These are phyloP conservation scores for Daedalea quercina DNA, from an alignment of 768 basidiomycete species.

Conservation along the genomic window DNA sequence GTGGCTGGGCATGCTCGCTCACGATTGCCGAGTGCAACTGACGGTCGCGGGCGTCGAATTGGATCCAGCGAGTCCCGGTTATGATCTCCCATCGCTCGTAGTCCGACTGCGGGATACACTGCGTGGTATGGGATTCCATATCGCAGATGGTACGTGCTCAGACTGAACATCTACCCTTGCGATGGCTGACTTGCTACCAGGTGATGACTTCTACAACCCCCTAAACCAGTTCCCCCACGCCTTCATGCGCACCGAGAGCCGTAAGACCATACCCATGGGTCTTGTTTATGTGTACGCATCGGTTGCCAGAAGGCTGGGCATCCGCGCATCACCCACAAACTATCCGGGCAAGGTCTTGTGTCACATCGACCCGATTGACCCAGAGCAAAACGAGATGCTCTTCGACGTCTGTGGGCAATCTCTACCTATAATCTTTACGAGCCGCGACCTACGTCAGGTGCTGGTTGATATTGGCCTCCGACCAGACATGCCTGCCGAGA, in stretches of 20 bases:
- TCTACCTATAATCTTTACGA: slow-evolving; percentile 11
- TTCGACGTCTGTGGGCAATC: slow-evolving; percentile 35
- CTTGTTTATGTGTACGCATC: slow-evolving; percentile 53
- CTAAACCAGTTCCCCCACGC: slow-evolving; percentile 53
- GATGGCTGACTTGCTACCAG: slow-evolving; percentile 17
- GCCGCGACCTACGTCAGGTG: slow-evolving; percentile 7
- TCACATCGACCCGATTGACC: slow-evolving; percentile 35
- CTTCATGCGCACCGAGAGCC: slow-evolving; percentile 38
- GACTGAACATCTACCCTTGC: not conserved
- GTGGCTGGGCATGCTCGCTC: slow-evolving; percentile 33
- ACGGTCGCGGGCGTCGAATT: slow-evolving; percentile 20
- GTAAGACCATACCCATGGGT: slow-evolving; percentile 50
- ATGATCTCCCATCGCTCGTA: slow-evolving; percentile 30
- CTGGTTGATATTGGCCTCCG: slow-evolving; percentile 10
- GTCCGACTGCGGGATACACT: slow-evolving; percentile 45
- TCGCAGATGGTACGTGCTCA: slow-evolving; percentile 32
- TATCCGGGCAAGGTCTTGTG: slow-evolving; percentile 52
- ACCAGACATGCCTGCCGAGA: slow-evolving; percentile 1
- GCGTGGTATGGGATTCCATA: slow-evolving; percentile 38
- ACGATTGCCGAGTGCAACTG: slow-evolving; percentile 35
- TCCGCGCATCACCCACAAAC: slow-evolving; percentile 46
- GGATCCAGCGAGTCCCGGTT: slow-evolving; percentile 24
- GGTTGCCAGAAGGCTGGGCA: slow-evolving; percentile 43
- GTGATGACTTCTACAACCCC: slow-evolving; percentile 34
- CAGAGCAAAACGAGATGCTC: slow-evolving; percentile 29